These are phyloP conservation scores for Plantago elongata DNA, from an alignment of 257 asterid genomes.

Conservation along the genomic window DNA sequence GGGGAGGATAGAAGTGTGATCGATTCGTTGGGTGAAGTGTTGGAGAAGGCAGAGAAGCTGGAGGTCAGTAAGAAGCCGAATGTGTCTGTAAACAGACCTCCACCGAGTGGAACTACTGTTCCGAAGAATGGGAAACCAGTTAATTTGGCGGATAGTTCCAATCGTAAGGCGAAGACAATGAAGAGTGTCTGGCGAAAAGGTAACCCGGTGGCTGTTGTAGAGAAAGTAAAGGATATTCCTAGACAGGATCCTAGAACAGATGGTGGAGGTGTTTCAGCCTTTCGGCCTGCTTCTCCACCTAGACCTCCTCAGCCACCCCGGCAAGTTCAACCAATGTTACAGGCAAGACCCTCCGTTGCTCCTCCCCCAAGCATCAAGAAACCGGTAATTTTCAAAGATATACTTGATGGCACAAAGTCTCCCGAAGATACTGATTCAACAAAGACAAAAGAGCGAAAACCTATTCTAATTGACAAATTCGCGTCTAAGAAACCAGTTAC, in stretches of 20 bases:
- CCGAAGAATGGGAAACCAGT: constrained; percentile 47
- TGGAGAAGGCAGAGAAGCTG: constrained; percentile 88
- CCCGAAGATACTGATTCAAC: constrained; percentile 37
- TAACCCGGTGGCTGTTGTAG: constrained; percentile 66
- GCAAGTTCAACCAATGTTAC: constrained; percentile 56
- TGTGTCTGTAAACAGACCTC: constrained; percentile 40
- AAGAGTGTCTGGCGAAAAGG: constrained; percentile 99
- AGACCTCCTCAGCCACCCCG: constrained; percentile 55
- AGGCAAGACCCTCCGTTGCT: constrained; percentile 70
- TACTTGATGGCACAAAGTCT: constrained; percentile 54
- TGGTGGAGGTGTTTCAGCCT: constrained; percentile 34
- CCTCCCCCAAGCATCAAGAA: constrained; percentile 57
- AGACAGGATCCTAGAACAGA: constrained; percentile 40
- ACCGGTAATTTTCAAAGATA: constrained; percentile 80
- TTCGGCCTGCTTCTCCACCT: constrained; percentile 30
- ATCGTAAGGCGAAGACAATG: constrained; percentile 43
- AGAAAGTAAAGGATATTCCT: constrained; percentile 48
- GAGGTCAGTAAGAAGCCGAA: constrained; percentile 51
- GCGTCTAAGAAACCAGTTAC: constrained; percentile 81
- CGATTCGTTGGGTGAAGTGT: constrained; percentile 79
- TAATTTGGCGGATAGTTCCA: constrained; percentile 33
- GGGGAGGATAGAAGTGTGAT: constrained; percentile 58
- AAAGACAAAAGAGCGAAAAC: constrained; percentile 64
- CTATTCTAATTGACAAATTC: constrained; percentile 88
- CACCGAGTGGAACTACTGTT: constrained; percentile 25